Evolutionary conservation across 1,139 yeast genomes (phyloP).

Genomic region (Candida sojae): DNA sequence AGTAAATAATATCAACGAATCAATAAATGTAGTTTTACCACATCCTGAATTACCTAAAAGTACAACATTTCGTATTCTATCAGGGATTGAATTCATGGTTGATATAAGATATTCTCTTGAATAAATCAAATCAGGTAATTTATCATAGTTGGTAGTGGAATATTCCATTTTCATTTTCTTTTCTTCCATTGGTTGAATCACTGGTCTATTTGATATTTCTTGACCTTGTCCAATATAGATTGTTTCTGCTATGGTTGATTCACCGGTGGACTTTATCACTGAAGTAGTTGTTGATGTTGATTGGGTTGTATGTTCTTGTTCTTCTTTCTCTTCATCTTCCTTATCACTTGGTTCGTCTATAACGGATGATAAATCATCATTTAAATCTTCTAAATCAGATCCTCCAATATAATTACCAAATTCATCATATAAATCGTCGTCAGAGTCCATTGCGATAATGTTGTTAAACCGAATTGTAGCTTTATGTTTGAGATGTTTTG

Average conservation of each 20-base stretch:
- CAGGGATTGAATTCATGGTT: constrained; percentile 52
- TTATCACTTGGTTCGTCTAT: constrained; percentile 17
- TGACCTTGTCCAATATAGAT: constrained; percentile 29
- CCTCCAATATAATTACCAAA: constrained; percentile 75
- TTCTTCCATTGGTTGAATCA: constrained; percentile 56
- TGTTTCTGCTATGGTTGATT: constrained; percentile 11
- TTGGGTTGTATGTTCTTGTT: constrained; percentile 13
- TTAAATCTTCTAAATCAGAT: constrained; percentile 44
- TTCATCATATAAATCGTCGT: constrained; percentile 69
- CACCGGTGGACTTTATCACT: constrained; percentile 9
- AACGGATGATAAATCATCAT: constrained; percentile 8
- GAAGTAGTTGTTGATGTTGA: constrained; percentile 9
- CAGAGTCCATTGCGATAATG: constrained; percentile 11
- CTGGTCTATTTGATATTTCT: constrained; percentile 49
- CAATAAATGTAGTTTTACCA: constrained; percentile 88
- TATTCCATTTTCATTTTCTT: constrained; percentile 50
- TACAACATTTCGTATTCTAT: constrained; percentile 74
- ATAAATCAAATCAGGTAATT: constrained; percentile 60
- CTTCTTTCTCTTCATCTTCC: constrained; percentile 17
- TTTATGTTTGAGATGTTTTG: neutral
- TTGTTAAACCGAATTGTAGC: neutral
- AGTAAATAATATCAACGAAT: constrained; percentile 63
- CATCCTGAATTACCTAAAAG: constrained; percentile 79
- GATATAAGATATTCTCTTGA: constrained; percentile 63
- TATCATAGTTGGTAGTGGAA: constrained; percentile 18